A percentile compares a stretch with the other conserved stretches of the same genome.
Conservation (phyloP, 2,329 filamentous ascomycete species). For the Aspergillus sp. region DNA sequence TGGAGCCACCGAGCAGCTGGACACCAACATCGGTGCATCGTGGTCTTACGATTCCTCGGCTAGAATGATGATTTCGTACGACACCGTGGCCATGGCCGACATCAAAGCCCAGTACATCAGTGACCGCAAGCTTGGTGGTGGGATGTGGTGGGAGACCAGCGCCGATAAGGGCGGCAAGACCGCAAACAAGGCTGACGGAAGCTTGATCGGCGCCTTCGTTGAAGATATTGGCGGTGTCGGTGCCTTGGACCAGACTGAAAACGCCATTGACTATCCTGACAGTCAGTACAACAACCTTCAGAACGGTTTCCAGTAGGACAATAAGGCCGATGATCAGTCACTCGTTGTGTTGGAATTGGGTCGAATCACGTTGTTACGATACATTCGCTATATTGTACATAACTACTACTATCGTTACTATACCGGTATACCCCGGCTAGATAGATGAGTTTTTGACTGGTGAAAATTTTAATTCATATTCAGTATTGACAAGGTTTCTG, state of each 20-base stretch:
- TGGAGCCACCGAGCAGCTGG: conserved; percentile 64
- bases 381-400: conserved; percentile 7
- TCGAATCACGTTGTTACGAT: neutral
- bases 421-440: conserved; percentile 2
- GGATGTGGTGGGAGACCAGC: conserved; percentile 95
- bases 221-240: conserved; percentile 34
- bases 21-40: conserved; percentile 65
- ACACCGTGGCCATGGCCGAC: conserved; percentile 59
- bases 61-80: conserved; percentile 73
- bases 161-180: conserved; percentile 65
- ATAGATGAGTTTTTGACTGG: conserved; percentile 14
- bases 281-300: conserved; percentile 43
- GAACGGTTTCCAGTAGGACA: conserved; percentile 24
- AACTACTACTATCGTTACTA: conserved; percentile 9
- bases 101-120: conserved; percentile 72
- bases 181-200: conserved; percentile 46
- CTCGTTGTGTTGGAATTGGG: neutral
- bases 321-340: neutral
- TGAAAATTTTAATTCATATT: conserved; percentile 10
- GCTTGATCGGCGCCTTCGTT: conserved; percentile 63
- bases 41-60: conserved; percentile 71
- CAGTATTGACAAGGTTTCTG: conserved; percentile 12
- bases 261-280: conserved; percentile 40
- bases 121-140: conserved; percentile 70
- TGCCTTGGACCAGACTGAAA: conserved; percentile 36